Percentiles rank a stretch among this genome's conserved stretches.
Conservation (phyloP, 176 grass and related monocot species). For the Zoysia pacifica region DNA sequence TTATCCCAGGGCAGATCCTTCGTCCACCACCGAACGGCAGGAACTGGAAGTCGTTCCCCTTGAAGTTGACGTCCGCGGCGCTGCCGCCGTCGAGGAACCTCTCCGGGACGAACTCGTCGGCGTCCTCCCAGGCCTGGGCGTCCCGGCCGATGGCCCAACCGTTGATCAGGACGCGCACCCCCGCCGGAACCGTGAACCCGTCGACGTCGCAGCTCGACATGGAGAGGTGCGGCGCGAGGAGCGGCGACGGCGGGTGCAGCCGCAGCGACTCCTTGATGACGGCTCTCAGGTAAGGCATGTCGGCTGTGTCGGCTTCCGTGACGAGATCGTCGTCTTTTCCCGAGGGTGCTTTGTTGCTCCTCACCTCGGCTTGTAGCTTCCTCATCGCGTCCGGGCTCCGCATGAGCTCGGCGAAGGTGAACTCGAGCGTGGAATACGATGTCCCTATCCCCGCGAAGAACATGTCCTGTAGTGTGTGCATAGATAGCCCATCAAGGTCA, state of each 20-base stretch:
- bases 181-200: constrained; percentile 28
- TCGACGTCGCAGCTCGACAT: constrained; percentile 27
- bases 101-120: constrained; percentile 3
- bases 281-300: background rate
- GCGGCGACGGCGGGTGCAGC: background rate
- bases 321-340: background rate
- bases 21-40: background rate
- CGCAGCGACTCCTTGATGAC: background rate
- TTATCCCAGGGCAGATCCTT: constrained; percentile 21
- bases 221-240: constrained; percentile 7
- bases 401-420: constrained; percentile 43
- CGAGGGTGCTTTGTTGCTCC: background rate
- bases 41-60: constrained; percentile 13
- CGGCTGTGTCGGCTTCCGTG: constrained; percentile 17
- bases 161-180: background rate
- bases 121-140: background rate
- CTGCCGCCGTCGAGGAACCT: background rate
- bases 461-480: constrained; percentile 43
- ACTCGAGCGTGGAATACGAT: constrained; percentile 38
- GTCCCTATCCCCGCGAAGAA: constrained; percentile 49
- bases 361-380: constrained; percentile 46
- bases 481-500: background rate
- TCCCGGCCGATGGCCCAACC: constrained; percentile 12
- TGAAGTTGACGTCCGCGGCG: background rate
- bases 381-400: constrained; percentile 14